Percentiles rank a stretch among this genome's conserved stretches.
Evolutionary conservation across 1,139 yeast genomes (phyloP).

Genomic region (Taphrina flavorubra): DNA sequence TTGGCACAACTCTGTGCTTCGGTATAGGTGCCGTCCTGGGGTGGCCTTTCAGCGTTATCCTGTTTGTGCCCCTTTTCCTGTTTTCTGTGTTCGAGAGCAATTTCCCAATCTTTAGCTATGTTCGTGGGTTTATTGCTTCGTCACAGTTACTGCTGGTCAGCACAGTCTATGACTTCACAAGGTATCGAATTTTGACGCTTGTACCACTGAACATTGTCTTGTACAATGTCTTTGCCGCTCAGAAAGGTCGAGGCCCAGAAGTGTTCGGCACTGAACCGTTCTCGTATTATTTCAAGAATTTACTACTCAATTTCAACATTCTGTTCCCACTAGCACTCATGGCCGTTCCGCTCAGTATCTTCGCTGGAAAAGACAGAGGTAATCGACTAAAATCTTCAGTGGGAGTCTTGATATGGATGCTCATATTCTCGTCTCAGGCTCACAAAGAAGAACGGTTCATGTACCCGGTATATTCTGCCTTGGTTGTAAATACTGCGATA

Average conservation of each 20-base stretch:
- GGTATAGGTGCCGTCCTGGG: constrained; percentile 78
- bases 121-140: constrained; percentile 30
- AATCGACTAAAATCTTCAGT: constrained; percentile 48
- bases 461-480: constrained; percentile 79
- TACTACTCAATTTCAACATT: constrained; percentile 74
- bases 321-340: constrained; percentile 58
- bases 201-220: constrained; percentile 83
- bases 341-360: constrained; percentile 52
- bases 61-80: constrained; percentile 54
- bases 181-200: constrained; percentile 66
- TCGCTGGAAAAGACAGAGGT: not conserved
- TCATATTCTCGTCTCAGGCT: constrained; percentile 72
- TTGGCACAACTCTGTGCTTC: constrained; percentile 53
- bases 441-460: constrained; percentile 93
- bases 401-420: constrained; percentile 69
- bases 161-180: constrained; percentile 64
- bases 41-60: constrained; percentile 88
- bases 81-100: constrained; percentile 47
- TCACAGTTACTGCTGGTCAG: constrained; percentile 49
- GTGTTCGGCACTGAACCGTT: constrained; percentile 91
- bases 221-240: constrained; percentile 79
- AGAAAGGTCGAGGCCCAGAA: constrained; percentile 76
- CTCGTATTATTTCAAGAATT: constrained; percentile 70
- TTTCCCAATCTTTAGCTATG: constrained; percentile 47
- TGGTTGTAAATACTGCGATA: constrained; percentile 68